Evolutionary conservation across 164 flowering plant species (phyloP), one percentile per base, ranked within the genome.

Genomic region (Stephania japonica): DNA sequence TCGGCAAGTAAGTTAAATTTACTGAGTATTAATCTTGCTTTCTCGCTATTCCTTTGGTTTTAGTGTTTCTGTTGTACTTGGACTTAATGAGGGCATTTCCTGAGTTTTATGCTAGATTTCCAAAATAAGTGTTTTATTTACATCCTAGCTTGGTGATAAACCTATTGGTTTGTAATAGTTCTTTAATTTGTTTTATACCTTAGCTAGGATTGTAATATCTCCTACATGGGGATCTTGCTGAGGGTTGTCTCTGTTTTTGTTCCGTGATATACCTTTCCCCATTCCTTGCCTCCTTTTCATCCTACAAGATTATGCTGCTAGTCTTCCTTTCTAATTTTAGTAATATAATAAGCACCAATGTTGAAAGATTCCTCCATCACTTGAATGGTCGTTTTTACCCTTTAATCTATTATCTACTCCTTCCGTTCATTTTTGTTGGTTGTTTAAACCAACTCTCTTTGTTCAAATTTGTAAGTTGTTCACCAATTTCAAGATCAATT

Each of bases 1-100:
- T 66, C 90, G 94, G 42, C 99, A 96, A 83, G 99, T 91, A 82
- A 87, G 94, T 77, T 70, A 66, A n/a, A n/a, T n/a, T n/a, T 24
- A 23, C 72, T 75, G 10, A 59, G 26, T 19, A 53, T 64, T 41
- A 13, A 26, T 25, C 49, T 73, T 68, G 2, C 26, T 62, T 65
- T 53, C 18, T 10, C 19, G 4, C 61, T 53, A 53, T 53, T 53
- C 18, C 11, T 44, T 13, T 44, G 50, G 14, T 44, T 44, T 44
- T 8, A 8, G 14, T 8, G 50, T 44, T 44, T 44, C 14, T 44
- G 42, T 12, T 72, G 56, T 56, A 72, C 26, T 27, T 26, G 26
- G 69, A 32, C 47, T 72, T 59, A 41, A 10, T 53, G 53, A n/a
- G 26, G n/a, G 19, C 63, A 49, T 73, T n/a, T 56, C 27, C 4